Evolutionary conservation across 345 rosid species (phyloP).

Genomic region (Punica granatum): DNA sequence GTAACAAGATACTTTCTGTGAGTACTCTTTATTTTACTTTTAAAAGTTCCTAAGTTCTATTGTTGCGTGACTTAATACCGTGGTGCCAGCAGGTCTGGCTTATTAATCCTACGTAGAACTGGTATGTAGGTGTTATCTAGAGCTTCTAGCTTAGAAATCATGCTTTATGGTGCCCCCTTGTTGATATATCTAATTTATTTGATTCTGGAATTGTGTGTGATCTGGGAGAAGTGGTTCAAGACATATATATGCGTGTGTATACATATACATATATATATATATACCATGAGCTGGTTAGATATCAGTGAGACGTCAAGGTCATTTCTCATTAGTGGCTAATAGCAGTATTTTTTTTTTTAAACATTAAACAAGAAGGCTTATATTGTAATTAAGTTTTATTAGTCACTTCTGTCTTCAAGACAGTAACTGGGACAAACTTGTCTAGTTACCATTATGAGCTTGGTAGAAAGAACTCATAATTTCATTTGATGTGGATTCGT

Average conservation of each 20-base stretch:
- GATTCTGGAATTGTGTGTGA: background rate
- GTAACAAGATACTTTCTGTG: conserved; percentile 85
- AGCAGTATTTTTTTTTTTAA: background rate
- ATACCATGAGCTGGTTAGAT: background rate
- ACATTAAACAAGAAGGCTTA: background rate
- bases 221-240: background rate
- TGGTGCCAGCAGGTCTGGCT: background rate
- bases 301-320: background rate
- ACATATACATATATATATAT: background rate
- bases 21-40: conserved; percentile 18
- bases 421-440: background rate
- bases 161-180: background rate
- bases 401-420: background rate
- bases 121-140: background rate
- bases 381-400: background rate
- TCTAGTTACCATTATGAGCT: background rate
- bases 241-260: no score
- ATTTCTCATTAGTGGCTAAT: background rate
- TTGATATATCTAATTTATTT: background rate
- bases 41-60: background rate
- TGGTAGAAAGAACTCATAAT: background rate
- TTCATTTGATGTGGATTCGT: conserved; percentile 11
- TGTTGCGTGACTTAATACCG: no score
- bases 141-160: background rate
- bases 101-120: background rate